Percentiles rank a stretch among this genome's conserved stretches.
Conservation (phyloP, 2,329 filamentous ascomycete species). For the Endothia cerciana region DNA sequence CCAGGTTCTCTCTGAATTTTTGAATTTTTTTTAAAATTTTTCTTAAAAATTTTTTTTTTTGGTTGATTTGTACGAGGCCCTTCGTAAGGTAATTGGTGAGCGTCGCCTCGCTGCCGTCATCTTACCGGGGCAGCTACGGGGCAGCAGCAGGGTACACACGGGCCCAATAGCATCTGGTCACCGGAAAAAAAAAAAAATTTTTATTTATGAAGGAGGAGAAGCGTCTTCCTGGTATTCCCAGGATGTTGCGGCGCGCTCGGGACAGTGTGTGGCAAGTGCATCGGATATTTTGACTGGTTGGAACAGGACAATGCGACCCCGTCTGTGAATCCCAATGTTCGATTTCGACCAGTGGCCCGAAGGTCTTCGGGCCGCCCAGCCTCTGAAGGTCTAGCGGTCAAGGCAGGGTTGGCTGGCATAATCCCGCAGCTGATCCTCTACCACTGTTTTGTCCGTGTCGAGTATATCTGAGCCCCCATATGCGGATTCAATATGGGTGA, state of each 20-base stretch:
- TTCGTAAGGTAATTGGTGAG: background rate
- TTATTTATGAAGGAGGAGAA: background rate
- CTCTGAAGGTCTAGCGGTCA: conserved; percentile 10
- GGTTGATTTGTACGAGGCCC: background rate
- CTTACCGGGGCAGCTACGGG: background rate
- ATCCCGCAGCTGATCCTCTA: conserved; percentile 1
- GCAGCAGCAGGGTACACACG: background rate
- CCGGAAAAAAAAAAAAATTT: too few species aligned
- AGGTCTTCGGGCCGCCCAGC: conserved; percentile 26
- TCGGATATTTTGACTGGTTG: conserved; percentile 20
- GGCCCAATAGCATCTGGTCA: background rate
- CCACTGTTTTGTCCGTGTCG: background rate
- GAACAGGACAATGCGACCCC: conserved; percentile 25
- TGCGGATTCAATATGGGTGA: background rate
- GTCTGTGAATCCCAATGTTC: conserved; percentile 21
- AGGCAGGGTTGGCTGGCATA: conserved; percentile 6
- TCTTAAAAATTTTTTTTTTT: background rate
- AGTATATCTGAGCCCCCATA: background rate
- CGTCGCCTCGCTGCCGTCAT: background rate
- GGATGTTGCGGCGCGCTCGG: conserved; percentile 10
- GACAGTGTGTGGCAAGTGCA: conserved; percentile 22
- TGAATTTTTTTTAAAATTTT: background rate
- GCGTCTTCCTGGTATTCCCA: conserved; percentile 12
- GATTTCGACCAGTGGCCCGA: conserved; percentile 22
- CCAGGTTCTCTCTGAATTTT: background rate